Evolutionary conservation across 2,329 filamentous ascomycete genomes (phyloP), one percentile per base, ranked within the genome.

Genomic region (Cadophora sp.): DNA sequence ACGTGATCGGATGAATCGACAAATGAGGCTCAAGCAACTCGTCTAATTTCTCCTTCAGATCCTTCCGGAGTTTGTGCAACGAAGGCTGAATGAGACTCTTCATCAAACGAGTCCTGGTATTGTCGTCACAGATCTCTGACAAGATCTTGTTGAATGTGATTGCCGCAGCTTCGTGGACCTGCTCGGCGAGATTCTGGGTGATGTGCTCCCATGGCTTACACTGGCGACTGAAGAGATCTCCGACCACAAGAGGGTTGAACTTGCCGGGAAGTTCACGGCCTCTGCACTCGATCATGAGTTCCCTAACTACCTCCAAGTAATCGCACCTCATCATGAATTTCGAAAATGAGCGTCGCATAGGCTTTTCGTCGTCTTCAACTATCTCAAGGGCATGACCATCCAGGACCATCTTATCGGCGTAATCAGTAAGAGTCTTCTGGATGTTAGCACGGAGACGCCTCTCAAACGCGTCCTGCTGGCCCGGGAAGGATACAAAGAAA

Each of bases 241-340:
- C 66, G 47, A 68, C 24, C 1, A 68, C 47, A n/a, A 68, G 55
- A 51, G 66, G 66, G n/a, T 64, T 68, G 62, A 62, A 65, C 4
- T 58, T 65, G 4, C 66, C 66, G 6, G 60, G 66, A 1, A 68
- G 30, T 39, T 68, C 66, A 27, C 64, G 59, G 7, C 66, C 63
- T 33, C 63, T 59, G 30, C 43, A 59, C 20, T 62, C 59, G 1
- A 18, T 24, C 59, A 68, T 48, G 20, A 63, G 51, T 7, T 48
- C 18, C 30, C 50, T 58, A 22, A 66, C 64, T 50, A 22, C n/a
- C 24, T 50, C 33, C 24, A 66, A 45, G 22, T 59, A 51, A 22
- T 30, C 18, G 48, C 56, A 59, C 51, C 62, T 64, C 60, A 64
- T 64, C 5, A 59, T 27, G 33, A 56, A 63, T 13, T 45, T 45